Base-by-base conservation (phyloP, 2,329 filamentous ascomycete genomes). In the Bipolaris zeicola region DNA sequence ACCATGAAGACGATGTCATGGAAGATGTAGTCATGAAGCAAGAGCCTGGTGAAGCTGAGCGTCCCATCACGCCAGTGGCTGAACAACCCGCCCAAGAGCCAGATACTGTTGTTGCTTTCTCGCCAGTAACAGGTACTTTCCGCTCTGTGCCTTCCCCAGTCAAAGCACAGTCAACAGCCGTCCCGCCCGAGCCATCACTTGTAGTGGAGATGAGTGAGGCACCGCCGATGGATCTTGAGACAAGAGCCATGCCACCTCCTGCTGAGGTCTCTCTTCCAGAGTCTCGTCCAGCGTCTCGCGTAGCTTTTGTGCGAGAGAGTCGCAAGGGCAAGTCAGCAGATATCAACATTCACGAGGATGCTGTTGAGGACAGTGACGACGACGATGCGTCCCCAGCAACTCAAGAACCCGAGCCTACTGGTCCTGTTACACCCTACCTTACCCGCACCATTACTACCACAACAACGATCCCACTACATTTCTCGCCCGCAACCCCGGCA, bases 1-100 rank as follows among this genome's bases (percentile, higher is more conserved):
- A 86, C 52, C 88, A 89, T 69, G 82, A 83, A 28, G 75, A 75
- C 20, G 74, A 75, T 14, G 61, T 64, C 2, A 76, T 73, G 65
- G 73, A 76, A 7, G 70, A 65, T n/a, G 53, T 68, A 6, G 39
- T 63, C 24, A 65, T 67, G 39, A 67, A 66, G 42, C 50, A 70
- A 41, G 67, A 70, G 44, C 46, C 63, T 14, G 16, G 61, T 5
- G 55, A 69, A 6, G 52, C 55, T 6, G 57, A 65, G 18, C 62
- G 64, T 16, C 60, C 67, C 1, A 52, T 62, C 16, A 72, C 68
- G 45, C 66, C 70, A 22, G 62, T 65, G 3, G 50, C 53, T 8
- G 26, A 10, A 28, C 43, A 11, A 28, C 45, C 53, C 33, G 48
- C 37, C 4, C 53, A 52, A 22, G 61, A 55, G 33, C 46, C 61